Percentiles rank a stretch among this genome's conserved stretches.
Conservation (phyloP, 2,329 filamentous ascomycete species). For the Phoma sp. region DNA sequence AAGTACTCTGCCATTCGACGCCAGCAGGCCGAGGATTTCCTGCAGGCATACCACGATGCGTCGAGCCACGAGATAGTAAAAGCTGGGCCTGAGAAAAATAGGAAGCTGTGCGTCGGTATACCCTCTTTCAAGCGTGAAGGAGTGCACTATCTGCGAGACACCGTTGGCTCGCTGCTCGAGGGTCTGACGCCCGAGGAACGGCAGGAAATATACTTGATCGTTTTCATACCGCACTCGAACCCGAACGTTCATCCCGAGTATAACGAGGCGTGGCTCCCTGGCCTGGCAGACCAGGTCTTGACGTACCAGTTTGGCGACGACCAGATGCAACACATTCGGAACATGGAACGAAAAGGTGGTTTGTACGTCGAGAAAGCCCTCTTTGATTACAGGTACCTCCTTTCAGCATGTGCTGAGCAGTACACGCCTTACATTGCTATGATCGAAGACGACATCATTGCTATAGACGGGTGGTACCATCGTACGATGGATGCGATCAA, state of each 20-base stretch:
- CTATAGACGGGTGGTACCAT: constrained; percentile 56
- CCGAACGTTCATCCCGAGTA: constrained; percentile 51
- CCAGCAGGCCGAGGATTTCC: constrained; percentile 37
- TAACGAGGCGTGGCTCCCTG: constrained; percentile 49
- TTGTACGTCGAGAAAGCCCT: constrained; percentile 50
- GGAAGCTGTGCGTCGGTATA: constrained; percentile 53
- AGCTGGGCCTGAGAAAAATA: constrained; percentile 20
- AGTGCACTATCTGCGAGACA: constrained; percentile 49
- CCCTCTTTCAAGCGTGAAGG: constrained; percentile 50
- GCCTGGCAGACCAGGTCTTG: constrained; percentile 50
- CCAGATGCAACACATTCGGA: constrained; percentile 42
- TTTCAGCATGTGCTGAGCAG: constrained; percentile 49
- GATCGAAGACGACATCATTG: constrained; percentile 56
- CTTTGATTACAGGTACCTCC: constrained; percentile 53
- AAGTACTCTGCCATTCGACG: constrained; percentile 40
- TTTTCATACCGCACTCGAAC: constrained; percentile 54
- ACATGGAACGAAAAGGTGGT: constrained; percentile 38
- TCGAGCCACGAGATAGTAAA: constrained; percentile 24
- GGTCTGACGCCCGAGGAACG: constrained; percentile 52
- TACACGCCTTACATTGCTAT: constrained; percentile 52
- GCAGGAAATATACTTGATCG: constrained; percentile 49
- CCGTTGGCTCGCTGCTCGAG: constrained; percentile 53
- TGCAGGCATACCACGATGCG: constrained; percentile 25
- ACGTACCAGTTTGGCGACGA: constrained; percentile 47
- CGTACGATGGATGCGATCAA: constrained; percentile 48